Percentiles rank a stretch among this genome's conserved stretches.
Evolutionary conservation across 768 basidiomycete species (phyloP).

Genomic region (Porpolomopsis calyptriformis): DNA sequence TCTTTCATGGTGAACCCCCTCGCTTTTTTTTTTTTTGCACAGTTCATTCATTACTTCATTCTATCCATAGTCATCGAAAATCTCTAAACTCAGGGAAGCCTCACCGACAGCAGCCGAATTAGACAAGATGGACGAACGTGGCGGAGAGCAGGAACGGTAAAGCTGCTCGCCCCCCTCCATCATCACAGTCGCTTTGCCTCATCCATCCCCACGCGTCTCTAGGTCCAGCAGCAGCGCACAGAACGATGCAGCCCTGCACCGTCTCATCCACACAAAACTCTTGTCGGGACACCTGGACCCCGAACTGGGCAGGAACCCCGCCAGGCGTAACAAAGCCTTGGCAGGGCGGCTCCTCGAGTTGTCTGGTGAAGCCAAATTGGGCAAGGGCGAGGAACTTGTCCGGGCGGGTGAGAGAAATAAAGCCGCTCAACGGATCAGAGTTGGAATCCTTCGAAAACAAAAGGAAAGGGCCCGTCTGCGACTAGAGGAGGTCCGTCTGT

Average conservation of each 20-base stretch:
- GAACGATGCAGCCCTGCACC: conserved; percentile 72
- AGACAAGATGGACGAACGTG: conserved; percentile 43
- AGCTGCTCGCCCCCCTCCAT: too few species aligned
- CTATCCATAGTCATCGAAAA: conserved; percentile 59
- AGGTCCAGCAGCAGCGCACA: conserved; percentile 62
- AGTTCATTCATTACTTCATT: conserved; percentile 8
- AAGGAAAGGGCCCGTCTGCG: conserved; percentile 41
- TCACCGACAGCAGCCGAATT: conserved; percentile 15
- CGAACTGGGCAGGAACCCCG: conserved; percentile 51
- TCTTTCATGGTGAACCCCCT: conserved; percentile 62
- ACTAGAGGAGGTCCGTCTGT: conserved; percentile 53
- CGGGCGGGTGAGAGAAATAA: conserved; percentile 55
- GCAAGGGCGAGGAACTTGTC: conserved; percentile 59
- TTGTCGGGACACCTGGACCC: conserved; percentile 62
- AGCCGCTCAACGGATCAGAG: conserved; percentile 61
- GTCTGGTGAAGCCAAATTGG: conserved; percentile 55
- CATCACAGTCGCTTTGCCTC: too few species aligned
- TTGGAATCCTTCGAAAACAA: conserved; percentile 56
- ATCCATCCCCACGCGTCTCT: too few species aligned
- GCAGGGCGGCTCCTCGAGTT: conserved; percentile 71
- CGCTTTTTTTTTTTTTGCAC: background rate
- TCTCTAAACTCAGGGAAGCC: conserved; percentile 45
- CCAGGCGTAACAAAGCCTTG: conserved; percentile 62
- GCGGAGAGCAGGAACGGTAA: conserved; percentile 7
- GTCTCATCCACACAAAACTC: conserved; percentile 68